Evolutionary conservation across 148 eudicot species (phyloP).

Genomic region (Silene latifolia): DNA sequence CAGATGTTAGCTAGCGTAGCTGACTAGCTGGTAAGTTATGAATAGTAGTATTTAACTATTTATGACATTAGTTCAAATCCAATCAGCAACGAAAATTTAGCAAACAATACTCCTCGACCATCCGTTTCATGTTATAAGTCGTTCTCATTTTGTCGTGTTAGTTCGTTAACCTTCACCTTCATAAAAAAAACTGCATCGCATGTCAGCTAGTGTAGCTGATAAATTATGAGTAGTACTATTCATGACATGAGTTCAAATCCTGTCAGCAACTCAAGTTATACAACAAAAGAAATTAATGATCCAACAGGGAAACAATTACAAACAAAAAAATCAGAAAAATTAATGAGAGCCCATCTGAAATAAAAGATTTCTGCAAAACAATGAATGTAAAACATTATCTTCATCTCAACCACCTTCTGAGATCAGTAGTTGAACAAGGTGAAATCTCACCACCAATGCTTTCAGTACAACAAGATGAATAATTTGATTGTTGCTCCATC

Average conservation of each 20-base stretch:
- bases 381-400: conserved; percentile 6
- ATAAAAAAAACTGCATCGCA: no score
- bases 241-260: no score
- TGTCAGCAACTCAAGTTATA: no score
- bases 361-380: background rate
- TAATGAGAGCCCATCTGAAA: background rate
- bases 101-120: background rate
- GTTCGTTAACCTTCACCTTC: no score
- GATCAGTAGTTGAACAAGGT: conserved; percentile 70
- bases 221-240: no score
- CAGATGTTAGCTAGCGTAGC: no score
- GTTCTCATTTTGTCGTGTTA: background rate
- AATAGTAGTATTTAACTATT: no score
- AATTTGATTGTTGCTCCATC: conserved; percentile 63
- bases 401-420: conserved; percentile 62
- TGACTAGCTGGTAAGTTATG: no score
- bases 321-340: background rate
- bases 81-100: no score
- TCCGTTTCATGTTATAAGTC: background rate
- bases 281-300: conserved; percentile 7
- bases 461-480: conserved; percentile 70
- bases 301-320: background rate
- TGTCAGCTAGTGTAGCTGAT: no score
- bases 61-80: no score
- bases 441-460: conserved; percentile 75